Conservation (phyloP, 179 eudicot species). For the Drosera spatulata region DNA sequence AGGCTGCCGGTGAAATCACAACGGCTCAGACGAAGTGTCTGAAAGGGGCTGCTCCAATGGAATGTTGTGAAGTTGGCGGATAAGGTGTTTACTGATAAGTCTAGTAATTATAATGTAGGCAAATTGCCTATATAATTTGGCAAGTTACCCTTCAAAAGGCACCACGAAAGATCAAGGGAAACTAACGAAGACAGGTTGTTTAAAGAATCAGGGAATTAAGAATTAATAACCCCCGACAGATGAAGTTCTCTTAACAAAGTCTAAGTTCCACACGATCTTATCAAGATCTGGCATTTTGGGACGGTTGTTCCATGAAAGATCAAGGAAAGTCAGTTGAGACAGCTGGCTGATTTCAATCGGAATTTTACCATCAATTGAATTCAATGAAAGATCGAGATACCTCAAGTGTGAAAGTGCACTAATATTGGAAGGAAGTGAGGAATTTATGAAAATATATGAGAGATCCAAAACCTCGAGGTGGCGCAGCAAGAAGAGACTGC, state of each 20-base stretch:
- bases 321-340: neutral
- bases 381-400: constrained; percentile 2
- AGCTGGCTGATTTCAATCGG: no score
- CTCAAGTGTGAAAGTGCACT: constrained; percentile 9
- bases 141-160: no score
- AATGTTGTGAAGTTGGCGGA: no score
- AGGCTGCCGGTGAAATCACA: no score
- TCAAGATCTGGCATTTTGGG: neutral
- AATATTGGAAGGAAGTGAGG: constrained; percentile 4
- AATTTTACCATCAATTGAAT: constrained; percentile 7
- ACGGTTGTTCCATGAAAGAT: neutral
- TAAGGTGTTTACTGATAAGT: no score
- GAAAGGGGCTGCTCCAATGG: no score
- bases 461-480: constrained; percentile 12
- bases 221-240: constrained; percentile 1
- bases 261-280: neutral
- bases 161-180: no score
- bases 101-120: no score
- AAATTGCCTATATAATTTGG: no score
- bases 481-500: constrained; percentile 6
- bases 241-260: constrained; percentile 3
- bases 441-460: constrained; percentile 11
- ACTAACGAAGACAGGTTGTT: constrained; percentile 1
- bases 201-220: neutral
- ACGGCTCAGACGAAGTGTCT: no score